A percentile compares a stretch with the other conserved stretches of the same genome.
Conservation (phyloP, 192 early-diverging fungal species). For the Podila epicladia region DNA sequence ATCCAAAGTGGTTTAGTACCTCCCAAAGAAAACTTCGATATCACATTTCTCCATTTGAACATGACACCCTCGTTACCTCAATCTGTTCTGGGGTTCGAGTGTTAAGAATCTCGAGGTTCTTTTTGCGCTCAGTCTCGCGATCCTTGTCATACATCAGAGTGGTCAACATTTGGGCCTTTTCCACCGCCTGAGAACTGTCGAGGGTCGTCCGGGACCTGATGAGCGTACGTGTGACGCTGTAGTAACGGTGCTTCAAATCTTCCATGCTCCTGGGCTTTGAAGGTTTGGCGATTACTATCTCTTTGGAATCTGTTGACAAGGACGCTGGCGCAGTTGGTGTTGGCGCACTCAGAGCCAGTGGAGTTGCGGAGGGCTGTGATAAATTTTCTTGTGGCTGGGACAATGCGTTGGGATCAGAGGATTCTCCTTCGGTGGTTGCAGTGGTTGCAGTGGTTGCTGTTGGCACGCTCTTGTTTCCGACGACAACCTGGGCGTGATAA, state of each 20-base stretch:
- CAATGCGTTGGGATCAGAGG: background rate
- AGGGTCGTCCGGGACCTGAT: conserved; percentile 59
- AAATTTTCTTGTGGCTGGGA: background rate
- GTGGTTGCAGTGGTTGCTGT: background rate
- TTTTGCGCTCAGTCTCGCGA: conserved; percentile 85
- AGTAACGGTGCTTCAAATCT: conserved; percentile 93
- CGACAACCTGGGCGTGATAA: background rate
- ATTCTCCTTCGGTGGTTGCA: background rate
- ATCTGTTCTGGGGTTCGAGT: conserved; percentile 81
- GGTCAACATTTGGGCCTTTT: conserved; percentile 44
- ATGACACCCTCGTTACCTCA: conserved; percentile 35
- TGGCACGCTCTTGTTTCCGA: background rate
- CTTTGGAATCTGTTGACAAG: conserved; percentile 5
- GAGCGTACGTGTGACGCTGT: conserved; percentile 72
- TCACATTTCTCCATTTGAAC: background rate
- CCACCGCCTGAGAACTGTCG: conserved; percentile 33
- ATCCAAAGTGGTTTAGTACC: too few relatives aligned
- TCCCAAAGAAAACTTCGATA: too few relatives aligned
- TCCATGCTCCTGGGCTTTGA: conserved; percentile 58
- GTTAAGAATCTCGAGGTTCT: conserved; percentile 77
- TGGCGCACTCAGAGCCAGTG: background rate
- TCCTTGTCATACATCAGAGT: conserved; percentile 59
- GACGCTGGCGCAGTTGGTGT: background rate
- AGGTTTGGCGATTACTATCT: conserved; percentile 16
- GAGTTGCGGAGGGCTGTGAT: background rate